phyloP scores from a whole-genome alignment of 2,329 filamentous ascomycete species.

The Dryadomyces quercus-mongolicae region DNA sequence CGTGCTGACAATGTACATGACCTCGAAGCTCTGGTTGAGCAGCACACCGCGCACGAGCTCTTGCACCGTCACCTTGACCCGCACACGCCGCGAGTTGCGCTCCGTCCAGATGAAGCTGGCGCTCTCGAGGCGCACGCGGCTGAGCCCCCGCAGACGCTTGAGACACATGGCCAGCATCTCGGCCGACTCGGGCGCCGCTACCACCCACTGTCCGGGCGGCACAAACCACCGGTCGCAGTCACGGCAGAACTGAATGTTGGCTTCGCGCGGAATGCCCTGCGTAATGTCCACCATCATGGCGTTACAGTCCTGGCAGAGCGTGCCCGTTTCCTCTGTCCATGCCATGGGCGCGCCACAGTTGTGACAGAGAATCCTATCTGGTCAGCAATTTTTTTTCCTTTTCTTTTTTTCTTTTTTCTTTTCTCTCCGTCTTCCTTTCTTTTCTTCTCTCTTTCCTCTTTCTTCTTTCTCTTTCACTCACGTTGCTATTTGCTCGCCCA shows the following conservation, averaged over 20 bases:
- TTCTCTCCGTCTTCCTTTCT: background rate
- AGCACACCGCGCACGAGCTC: conserved; percentile 50
- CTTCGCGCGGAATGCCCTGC: conserved; percentile 80
- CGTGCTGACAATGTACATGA: conserved; percentile 78
- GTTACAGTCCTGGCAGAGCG: conserved; percentile 91
- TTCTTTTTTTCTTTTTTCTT: background rate
- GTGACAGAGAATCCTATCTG: conserved; percentile 76
- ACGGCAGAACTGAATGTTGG: conserved; percentile 77
- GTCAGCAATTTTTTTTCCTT: background rate
- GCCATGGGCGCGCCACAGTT: conserved; percentile 96
- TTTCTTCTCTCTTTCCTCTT: background rate
- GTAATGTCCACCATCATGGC: conserved; percentile 92
- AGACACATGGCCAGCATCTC: conserved; percentile 88
- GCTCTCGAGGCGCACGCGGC: conserved; percentile 89
- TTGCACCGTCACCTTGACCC: conserved; percentile 92
- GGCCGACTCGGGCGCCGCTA: conserved; percentile 74
- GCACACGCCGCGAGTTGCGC: conserved; percentile 83
- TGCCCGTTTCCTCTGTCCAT: conserved; percentile 73
- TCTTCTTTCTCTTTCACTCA: conserved; percentile 11
- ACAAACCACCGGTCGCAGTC: conserved; percentile 93
- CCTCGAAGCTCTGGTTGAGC: conserved; percentile 90
- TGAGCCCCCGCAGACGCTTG: conserved; percentile 72
- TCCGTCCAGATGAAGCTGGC: conserved; percentile 98
- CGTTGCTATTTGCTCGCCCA: conserved; percentile 18
- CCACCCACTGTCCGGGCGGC: conserved; percentile 76